phyloP scores from a whole-genome alignment of 139 green algal species.

The Closterium sp. region DNA sequence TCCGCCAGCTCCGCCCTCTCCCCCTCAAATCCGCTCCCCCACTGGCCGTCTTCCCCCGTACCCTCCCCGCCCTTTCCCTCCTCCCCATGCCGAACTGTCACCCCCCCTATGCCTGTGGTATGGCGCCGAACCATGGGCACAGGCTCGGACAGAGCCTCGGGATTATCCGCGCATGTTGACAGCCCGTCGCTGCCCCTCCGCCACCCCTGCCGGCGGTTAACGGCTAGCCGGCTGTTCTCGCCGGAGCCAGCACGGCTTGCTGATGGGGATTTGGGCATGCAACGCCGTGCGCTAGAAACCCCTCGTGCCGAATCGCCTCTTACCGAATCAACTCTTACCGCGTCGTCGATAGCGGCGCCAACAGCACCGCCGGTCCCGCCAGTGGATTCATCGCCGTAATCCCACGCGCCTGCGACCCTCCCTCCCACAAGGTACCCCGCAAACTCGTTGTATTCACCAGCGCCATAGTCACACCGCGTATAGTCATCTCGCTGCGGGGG shows the following conservation, averaged over 20 bases:
- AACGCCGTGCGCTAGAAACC: neutral
- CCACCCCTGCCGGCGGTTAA: neutral
- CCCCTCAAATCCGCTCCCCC: neutral
- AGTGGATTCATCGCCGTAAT: neutral
- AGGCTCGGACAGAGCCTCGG: neutral
- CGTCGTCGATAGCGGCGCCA: neutral
- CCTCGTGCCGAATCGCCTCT: neutral
- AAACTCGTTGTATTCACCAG: neutral
- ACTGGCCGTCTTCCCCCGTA: neutral
- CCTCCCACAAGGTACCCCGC: neutral
- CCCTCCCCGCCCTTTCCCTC: neutral
- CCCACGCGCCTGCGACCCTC: neutral
- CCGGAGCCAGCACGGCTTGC: no score
- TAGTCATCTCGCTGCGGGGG: no score
- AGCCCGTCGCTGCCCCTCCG: neutral
- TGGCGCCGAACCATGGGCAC: neutral
- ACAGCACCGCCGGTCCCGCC: neutral
- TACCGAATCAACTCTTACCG: neutral
- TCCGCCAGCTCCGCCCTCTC: neutral
- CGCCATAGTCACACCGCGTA: neutral
- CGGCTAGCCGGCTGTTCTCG: neutral
- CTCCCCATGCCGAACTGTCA: neutral
- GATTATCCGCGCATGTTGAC: neutral
- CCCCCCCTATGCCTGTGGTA: neutral
- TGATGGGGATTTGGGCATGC: neutral